phyloP scores from a whole-genome alignment of 2,329 filamentous ascomycete genomes.

The Teratosphaeria zuluensis region DNA sequence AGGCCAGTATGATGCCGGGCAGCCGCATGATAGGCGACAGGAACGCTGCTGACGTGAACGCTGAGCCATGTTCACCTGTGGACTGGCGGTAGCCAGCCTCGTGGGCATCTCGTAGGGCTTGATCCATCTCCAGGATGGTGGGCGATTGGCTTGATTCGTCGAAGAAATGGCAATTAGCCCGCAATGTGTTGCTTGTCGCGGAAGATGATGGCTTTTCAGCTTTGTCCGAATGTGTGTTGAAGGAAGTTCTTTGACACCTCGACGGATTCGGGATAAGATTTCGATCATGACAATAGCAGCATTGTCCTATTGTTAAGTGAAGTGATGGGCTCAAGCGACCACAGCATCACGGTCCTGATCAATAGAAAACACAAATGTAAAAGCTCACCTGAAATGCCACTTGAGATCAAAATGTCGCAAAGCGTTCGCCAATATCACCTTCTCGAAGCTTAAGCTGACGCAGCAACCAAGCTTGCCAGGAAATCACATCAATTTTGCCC shows the following conservation, averaged over 20 bases:
- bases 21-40: no score
- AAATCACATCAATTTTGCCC: not conserved
- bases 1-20: no score
- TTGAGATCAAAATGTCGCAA: not conserved
- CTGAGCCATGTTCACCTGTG: not conserved
- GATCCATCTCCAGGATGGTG: not conserved
- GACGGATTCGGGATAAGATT: not conserved
- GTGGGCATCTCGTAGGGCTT: not conserved
- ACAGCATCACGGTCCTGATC: not conserved
- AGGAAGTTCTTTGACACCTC: not conserved
- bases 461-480: not conserved
- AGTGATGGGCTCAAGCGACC: not conserved
- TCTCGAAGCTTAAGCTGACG: not conserved
- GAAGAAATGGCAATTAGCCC: not conserved
- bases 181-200: not conserved
- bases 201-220: not conserved
- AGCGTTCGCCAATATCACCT: no score
- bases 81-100: not conserved
- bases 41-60: not conserved
- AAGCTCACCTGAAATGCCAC: not conserved
- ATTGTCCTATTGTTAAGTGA: not conserved
- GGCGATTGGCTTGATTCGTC: not conserved
- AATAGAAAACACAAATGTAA: not conserved
- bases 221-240: not conserved
- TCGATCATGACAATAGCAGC: not conserved